Percentiles rank a stretch among this genome's conserved stretches.
Conservation (phyloP, 306 rosid species). For the Inga oerstediana region DNA sequence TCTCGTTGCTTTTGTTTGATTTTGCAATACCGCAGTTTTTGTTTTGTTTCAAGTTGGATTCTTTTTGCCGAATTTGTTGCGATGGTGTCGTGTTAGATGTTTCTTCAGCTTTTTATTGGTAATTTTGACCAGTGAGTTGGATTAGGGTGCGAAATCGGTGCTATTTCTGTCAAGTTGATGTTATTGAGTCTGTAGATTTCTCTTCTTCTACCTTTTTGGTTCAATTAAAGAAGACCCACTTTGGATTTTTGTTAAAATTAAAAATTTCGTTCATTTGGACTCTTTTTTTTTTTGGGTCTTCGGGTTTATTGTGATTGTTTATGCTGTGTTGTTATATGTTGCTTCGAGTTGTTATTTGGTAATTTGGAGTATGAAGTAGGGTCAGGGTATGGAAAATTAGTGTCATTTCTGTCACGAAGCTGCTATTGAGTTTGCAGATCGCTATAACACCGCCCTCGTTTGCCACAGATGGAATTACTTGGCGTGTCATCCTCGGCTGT, state of each 20-base stretch:
- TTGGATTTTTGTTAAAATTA: conserved; percentile 25
- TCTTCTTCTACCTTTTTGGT: conserved; percentile 35
- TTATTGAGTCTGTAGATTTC: conserved; percentile 94
- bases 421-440: conserved; percentile 98
- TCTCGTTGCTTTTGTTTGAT: conserved; percentile 18
- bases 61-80: conserved; percentile 12
- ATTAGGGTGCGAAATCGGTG: conserved; percentile 12
- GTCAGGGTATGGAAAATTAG: conserved; percentile 11
- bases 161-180: conserved; percentile 55
- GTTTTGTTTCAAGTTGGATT: conserved; percentile 19
- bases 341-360: not conserved
- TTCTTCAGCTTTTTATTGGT: not conserved
- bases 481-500: conserved; percentile 94
- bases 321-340: not conserved
- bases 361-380: conserved; percentile 19
- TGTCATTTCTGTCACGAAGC: conserved; percentile 54
- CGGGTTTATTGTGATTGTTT: conserved; percentile 7
- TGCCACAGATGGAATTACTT: conserved; percentile 98
- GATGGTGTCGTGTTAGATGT: conserved; percentile 1
- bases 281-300: not conserved
- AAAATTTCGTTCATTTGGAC: conserved; percentile 16
- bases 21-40: conserved; percentile 29
- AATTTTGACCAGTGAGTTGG: conserved; percentile 3
- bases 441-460: conserved; percentile 99
- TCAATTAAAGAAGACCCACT: conserved; percentile 31